A percentile compares a stretch with the other conserved stretches of the same genome.
These are phyloP conservation scores for Aspergillus fructus DNA, from an alignment of 2,329 filamentous ascomycete species.

Conservation along the genomic window DNA sequence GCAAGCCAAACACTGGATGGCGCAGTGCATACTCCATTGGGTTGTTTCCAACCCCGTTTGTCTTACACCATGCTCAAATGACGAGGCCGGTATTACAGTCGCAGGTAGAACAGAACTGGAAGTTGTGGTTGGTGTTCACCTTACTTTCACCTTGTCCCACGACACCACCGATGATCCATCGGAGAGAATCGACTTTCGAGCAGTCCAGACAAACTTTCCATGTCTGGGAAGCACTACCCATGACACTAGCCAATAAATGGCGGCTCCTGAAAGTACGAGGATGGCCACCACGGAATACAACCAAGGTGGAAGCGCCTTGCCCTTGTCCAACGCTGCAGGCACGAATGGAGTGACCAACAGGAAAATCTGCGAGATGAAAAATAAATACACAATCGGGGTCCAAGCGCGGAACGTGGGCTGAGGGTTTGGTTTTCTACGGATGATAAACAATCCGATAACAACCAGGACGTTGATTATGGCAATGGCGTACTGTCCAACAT, in stretches of 20 bases:
- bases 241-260: conserved; percentile 4
- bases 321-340: not conserved
- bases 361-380: conserved; percentile 6
- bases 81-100: no score
- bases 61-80: not conserved
- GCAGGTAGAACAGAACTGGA: not conserved
- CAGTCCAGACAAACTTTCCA: conserved; percentile 5
- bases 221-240: conserved; percentile 5
- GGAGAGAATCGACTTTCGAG: conserved; percentile 2
- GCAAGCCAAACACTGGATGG: not conserved
- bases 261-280: conserved; percentile 2
- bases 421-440: not conserved
- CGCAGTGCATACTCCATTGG: not conserved
- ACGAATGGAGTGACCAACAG: conserved; percentile 10
- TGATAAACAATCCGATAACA: conserved; percentile 28
- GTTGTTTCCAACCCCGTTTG: not conserved
- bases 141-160: conserved; percentile 11
- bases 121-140: not conserved
- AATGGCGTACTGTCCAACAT: conserved; percentile 33
- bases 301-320: conserved; percentile 3
- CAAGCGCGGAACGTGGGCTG: conserved; percentile 5
- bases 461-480: conserved; percentile 34
- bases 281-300: conserved; percentile 4
- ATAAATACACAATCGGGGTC: conserved; percentile 5
- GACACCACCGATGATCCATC: conserved; percentile 1